phyloP scores from a whole-genome alignment of 176 grass and related monocot genomes.

The Calamus simplicifolius region DNA sequence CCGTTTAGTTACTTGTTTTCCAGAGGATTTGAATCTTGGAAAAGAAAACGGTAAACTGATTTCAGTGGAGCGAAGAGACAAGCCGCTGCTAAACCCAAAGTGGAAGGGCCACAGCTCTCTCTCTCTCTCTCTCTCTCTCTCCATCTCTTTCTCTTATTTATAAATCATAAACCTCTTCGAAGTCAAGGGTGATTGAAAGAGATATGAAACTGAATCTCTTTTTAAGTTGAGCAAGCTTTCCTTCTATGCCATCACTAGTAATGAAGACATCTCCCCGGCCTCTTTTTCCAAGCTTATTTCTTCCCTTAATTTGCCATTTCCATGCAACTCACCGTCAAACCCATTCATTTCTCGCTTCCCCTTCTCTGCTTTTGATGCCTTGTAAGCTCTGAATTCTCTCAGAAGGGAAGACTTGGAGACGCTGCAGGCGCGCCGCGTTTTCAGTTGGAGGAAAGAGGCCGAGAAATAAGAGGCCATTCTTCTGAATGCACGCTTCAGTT shows the following conservation, averaged over 20 bases:
- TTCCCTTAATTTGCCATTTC: background rate
- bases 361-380: background rate
- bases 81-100: background rate
- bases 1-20: no score
- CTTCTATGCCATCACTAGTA: slow-evolving; percentile 3
- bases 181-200: slow-evolving; percentile 20
- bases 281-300: background rate
- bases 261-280: slow-evolving; percentile 18
- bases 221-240: background rate
- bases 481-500: no score
- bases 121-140: no score
- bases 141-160: no score
- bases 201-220: slow-evolving; percentile 3
- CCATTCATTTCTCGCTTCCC: background rate
- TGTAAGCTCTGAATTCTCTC: background rate
- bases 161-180: background rate
- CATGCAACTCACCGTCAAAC: background rate
- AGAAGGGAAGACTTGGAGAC: background rate
- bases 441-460: no score
- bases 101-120: background rate
- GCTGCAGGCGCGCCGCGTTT: background rate
- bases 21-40: no score
- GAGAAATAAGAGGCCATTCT: no score
- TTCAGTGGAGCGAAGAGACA: no score
- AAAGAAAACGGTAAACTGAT: no score